Evolutionary conservation across 257 asterid species (phyloP), one percentile per base, ranked within the genome.

Genomic region (Anisodus tanguticus): DNA sequence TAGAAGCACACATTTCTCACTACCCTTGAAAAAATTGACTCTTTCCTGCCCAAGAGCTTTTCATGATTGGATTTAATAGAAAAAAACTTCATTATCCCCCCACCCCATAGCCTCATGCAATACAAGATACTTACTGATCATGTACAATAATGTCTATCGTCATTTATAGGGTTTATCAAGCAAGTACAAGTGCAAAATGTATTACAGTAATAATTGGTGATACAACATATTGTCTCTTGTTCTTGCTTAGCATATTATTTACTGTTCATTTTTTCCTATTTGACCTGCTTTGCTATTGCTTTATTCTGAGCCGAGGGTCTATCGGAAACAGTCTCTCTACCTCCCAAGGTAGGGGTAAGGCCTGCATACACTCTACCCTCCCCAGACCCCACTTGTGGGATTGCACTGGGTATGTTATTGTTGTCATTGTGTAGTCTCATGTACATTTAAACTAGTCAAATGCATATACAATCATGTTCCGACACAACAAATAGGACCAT

Each of bases 371-470:
- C 35, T 31, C 35, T 31, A 31, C 35, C 35, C 35, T 31, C 35
- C 35, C 35, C 35, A 31, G 35, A 31, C 35, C 35, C 35, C 35
- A 31, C 35, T 31, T 31, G 35, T 31, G 35, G 35, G 2, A 31
- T 31, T 31, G 35, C 35, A 31, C 35, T 31, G 35, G 35, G 35
- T 31, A 31, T 31, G 35, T 31, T 31, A 31, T 31, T 31, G 35
- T 31, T 31, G 35, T 31, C 2, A 1, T 31, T 45, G 80, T 45
- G 19, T 74, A 74, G 45, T 11, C 45, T 74, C 45, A 1, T 74
- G 62, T 74, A 74, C 81, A 74, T 12, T 49, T 74, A 74, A 49
- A 12, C 81, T 74, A 22, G n/a, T 74, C 81, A 49, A 49, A 74
- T 74, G 62, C 45, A 74, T 49, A 49, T 74, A 22, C 81, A 74